These are phyloP conservation scores for Erodium chrysanthum DNA, from an alignment of 441 rosid species.

Conservation along the genomic window DNA sequence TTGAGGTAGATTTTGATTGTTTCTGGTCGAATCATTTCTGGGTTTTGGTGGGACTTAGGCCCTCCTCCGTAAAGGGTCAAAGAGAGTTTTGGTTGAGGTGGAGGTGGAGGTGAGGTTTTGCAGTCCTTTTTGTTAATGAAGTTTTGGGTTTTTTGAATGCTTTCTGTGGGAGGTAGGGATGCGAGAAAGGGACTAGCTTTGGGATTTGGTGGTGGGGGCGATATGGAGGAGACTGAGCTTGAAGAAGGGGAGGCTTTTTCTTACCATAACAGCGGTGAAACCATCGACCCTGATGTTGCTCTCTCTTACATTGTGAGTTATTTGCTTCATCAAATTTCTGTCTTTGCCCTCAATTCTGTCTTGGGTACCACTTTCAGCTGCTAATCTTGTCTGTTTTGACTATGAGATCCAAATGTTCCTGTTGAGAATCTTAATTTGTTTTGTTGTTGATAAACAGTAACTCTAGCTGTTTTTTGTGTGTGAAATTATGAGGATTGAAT, in stretches of 20 bases:
- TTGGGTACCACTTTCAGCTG: constrained; percentile 36
- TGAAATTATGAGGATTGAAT: background rate
- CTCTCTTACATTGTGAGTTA: constrained; percentile 73
- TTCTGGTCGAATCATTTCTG: background rate
- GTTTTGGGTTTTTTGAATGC: constrained; percentile 1
- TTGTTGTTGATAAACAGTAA: background rate
- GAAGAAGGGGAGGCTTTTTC: constrained; percentile 98
- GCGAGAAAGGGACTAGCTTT: constrained; percentile 32
- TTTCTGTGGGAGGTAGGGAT: constrained; percentile 1
- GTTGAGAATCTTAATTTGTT: background rate
- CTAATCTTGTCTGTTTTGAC: constrained; percentile 49
- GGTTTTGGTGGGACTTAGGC: constrained; percentile 1
- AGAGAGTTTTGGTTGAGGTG: background rate
- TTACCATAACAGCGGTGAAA: constrained; percentile 34
- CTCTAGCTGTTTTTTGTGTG: background rate
- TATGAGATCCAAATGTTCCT: constrained; percentile 24
- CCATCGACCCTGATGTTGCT: constrained; percentile 60
- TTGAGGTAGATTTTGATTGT: constrained; percentile 1
- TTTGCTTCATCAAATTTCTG: constrained; percentile 24
- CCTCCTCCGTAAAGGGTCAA: background rate
- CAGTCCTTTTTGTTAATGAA: constrained; percentile 23
- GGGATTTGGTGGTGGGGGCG: constrained; percentile 25
- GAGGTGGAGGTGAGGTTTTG: background rate
- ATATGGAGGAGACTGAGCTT: constrained; percentile 80
- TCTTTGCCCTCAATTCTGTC: background rate